A percentile compares a stretch with the other conserved stretches of the same genome.
phyloP scores from a whole-genome alignment of 192 early-diverging fungal species.

The Linnemannia zychae region DNA sequence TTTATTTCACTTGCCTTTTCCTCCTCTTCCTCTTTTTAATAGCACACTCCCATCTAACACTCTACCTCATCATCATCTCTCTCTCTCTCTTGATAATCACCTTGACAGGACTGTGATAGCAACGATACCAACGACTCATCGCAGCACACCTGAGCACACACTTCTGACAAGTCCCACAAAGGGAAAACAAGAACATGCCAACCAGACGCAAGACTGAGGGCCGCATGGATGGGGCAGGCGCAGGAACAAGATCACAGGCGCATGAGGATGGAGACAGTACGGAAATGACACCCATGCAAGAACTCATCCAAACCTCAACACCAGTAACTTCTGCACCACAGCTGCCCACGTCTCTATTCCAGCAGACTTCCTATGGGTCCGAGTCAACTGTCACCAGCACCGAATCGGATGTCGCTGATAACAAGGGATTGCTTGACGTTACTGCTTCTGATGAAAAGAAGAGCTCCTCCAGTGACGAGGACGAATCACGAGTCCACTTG shows the following conservation, averaged over 20 bases:
- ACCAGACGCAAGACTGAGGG: neutral
- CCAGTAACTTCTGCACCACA: neutral
- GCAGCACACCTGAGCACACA: neutral
- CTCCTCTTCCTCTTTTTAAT: neutral
- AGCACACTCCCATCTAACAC: neutral
- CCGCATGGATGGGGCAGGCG: neutral
- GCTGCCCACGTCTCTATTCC: neutral
- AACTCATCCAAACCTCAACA: neutral
- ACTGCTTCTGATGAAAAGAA: neutral
- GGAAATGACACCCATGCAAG: constrained; percentile 29
- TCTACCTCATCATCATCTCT: neutral
- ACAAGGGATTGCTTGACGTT: neutral
- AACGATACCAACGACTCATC: neutral
- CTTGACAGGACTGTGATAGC: neutral
- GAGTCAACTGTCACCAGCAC: neutral
- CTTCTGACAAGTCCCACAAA: neutral
- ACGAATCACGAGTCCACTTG: neutral
- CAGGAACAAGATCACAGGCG: neutral
- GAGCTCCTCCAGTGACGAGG: neutral
- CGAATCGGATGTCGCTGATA: neutral
- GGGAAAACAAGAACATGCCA: neutral
- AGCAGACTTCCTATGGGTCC: neutral
- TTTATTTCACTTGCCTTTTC: neutral
- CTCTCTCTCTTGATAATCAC: neutral
- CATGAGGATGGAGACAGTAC: neutral